phyloP scores from a whole-genome alignment of 2,329 filamentous ascomycete genomes.

The Scortechinia acanthostroma region DNA sequence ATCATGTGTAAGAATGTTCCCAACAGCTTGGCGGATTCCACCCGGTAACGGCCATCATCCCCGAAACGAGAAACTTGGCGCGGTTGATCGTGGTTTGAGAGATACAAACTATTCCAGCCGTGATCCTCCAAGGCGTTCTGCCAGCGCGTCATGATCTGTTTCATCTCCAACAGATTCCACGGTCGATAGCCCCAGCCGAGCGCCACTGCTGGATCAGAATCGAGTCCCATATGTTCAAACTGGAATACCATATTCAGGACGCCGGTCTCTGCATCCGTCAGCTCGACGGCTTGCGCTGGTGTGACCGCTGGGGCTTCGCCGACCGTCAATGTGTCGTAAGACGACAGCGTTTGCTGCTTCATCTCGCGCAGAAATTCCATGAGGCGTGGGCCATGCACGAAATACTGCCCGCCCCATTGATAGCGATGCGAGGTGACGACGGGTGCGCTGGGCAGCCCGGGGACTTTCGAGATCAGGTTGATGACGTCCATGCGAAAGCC shows the following conservation, averaged over 20 bases:
- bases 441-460: slow-evolving; percentile 48
- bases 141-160: slow-evolving; percentile 35
- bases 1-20: slow-evolving; percentile 36
- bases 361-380: slow-evolving; percentile 65
- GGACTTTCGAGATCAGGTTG: slow-evolving; percentile 64
- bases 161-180: slow-evolving; percentile 38
- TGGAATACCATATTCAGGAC: slow-evolving; percentile 68
- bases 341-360: slow-evolving; percentile 43
- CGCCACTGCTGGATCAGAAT: no score
- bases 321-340: slow-evolving; percentile 64
- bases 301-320: slow-evolving; percentile 63
- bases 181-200: slow-evolving; percentile 43
- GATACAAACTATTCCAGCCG: slow-evolving; percentile 50
- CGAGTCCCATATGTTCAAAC: slow-evolving; percentile 54
- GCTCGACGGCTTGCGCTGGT: slow-evolving; percentile 44
- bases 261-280: slow-evolving; percentile 49
- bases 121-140: slow-evolving; percentile 43
- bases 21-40: slow-evolving; percentile 40
- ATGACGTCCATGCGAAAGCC: slow-evolving; percentile 73
- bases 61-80: slow-evolving; percentile 44
- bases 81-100: slow-evolving; percentile 58
- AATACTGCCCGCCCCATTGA: slow-evolving; percentile 47
- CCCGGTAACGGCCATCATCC: slow-evolving; percentile 32
- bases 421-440: slow-evolving; percentile 33
- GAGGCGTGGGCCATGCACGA: slow-evolving; percentile 63